phyloP scores from a whole-genome alignment of 2,329 filamentous ascomycete species.

The Leptographium radiaticola region DNA sequence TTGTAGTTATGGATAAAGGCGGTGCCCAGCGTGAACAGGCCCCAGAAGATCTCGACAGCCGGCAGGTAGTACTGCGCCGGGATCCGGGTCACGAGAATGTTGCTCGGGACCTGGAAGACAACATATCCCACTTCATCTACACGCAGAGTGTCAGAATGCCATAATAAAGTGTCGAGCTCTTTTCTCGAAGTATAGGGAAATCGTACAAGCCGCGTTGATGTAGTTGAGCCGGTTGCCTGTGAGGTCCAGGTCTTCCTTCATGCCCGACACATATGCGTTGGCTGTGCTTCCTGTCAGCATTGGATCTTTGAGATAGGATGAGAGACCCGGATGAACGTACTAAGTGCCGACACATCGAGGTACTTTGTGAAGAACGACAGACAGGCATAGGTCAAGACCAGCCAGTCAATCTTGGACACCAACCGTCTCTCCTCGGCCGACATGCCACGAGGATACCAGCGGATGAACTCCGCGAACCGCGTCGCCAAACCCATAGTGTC shows the following conservation, averaged over 20 bases:
- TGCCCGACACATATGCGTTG: slow-evolving; percentile 34
- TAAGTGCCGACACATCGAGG: slow-evolving; percentile 30
- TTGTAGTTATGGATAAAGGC: neutral
- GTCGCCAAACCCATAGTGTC: neutral
- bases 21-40: slow-evolving; percentile 3
- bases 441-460: slow-evolving; percentile 28
- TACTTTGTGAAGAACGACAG: slow-evolving; percentile 33
- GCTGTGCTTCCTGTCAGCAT: neutral
- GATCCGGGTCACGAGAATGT: slow-evolving; percentile 22
- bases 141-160: neutral
- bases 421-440: slow-evolving; percentile 28
- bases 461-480: slow-evolving; percentile 11
- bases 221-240: slow-evolving; percentile 26
- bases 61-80: slow-evolving; percentile 4
- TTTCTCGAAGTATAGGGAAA: neutral
- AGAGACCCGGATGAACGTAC: slow-evolving; percentile 9
- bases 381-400: slow-evolving; percentile 26
- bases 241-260: slow-evolving; percentile 30
- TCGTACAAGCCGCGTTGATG: slow-evolving; percentile 18
- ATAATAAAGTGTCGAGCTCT: neutral
- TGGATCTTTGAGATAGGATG: neutral
- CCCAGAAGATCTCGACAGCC: slow-evolving; percentile 2
- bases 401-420: slow-evolving; percentile 35
- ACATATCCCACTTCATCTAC: slow-evolving; percentile 22
- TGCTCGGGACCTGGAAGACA: slow-evolving; percentile 30